Evolutionary conservation across 352 stramenopile species (phyloP), one percentile per base, ranked within the genome.

Genomic region (Globisporangium viniferum): DNA sequence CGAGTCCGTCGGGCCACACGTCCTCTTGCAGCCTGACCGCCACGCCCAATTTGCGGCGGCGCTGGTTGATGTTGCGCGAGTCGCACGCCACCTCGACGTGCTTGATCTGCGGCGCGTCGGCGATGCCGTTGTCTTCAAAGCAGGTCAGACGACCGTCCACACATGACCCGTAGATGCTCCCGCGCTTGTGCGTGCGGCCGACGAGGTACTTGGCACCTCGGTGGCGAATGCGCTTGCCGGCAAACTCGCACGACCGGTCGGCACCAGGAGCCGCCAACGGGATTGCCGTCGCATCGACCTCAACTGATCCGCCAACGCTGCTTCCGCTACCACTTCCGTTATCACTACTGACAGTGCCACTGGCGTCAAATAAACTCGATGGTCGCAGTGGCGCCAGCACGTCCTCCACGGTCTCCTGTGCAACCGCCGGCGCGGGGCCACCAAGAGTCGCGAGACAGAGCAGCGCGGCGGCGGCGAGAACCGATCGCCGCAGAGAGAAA

Each of bases 61-160:
- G 72, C 22, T 70, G 64, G 18, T 67, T 36, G 46, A 81, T 64
- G 12, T 63, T 62, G 1, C 73, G 59, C 7, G 54, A 41, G 12
- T 70, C 74, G 69, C 82, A 90, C 20, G 80, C 64, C 3, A 89
- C 73, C 49, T 75, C 29, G 2, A 62, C 60, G 54, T 78, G 80
- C 46, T 80, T 78, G 60, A 80, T 74, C 48, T 70, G 54, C 29
- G 82, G 82, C 33, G 80, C 79, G 72, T 93, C 82, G 15, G 78
- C 85, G 9, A 90, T 71, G 2, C 85, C 85, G 18, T 78, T 78
- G 66, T 92, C 84, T 51, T 90, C 79, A 57, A 82, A 89, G 65
- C 84, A 92, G 36, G 68, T 80, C 14, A 82, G 63, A 8, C 55
- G 59, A 20, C 84, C 81, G 60, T 79, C 57, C 49, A 70, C 51